These are phyloP conservation scores for Pleurotus eryngii DNA, from an alignment of 768 basidiomycete species.

Conservation along the genomic window DNA sequence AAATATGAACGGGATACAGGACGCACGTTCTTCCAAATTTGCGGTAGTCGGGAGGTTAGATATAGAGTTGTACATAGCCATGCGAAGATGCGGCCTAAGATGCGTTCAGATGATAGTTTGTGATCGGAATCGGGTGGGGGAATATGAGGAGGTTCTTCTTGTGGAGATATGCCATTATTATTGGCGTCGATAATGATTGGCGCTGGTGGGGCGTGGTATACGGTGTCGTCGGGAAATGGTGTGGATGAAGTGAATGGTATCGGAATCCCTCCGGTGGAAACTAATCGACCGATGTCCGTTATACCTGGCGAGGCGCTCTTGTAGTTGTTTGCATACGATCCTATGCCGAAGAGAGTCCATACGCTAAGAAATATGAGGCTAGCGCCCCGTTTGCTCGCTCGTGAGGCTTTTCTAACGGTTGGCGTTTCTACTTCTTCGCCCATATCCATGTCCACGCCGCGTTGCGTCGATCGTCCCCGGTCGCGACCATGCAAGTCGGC, in stretches of 20 bases:
- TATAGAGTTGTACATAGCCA: slow-evolving; percentile 95
- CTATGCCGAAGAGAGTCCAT: slow-evolving; percentile 72
- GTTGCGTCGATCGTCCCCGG: slow-evolving; percentile 45
- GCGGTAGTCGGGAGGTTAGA: slow-evolving; percentile 89
- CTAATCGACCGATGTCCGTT: slow-evolving; percentile 45
- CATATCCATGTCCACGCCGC: slow-evolving; percentile 26
- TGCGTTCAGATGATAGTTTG: slow-evolving; percentile 42
- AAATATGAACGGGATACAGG: background rate
- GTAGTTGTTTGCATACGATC: slow-evolving; percentile 38
- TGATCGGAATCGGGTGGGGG: slow-evolving; percentile 16
- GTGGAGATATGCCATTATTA: background rate
- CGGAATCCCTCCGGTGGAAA: slow-evolving; percentile 24
- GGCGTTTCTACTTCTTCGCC: slow-evolving; percentile 21
- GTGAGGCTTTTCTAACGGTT: slow-evolving; percentile 42
- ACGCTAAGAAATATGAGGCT: slow-evolving; percentile 80
- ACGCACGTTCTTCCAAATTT: slow-evolving; percentile 98
- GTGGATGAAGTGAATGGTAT: slow-evolving; percentile 13
- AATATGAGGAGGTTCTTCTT: slow-evolving; percentile 5
- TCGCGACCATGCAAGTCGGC: slow-evolving; percentile 27
- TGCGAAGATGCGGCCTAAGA: slow-evolving; percentile 88
- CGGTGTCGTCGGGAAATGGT: slow-evolving; percentile 7
- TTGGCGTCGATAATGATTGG: background rate
- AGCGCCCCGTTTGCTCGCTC: slow-evolving; percentile 66
- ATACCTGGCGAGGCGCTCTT: slow-evolving; percentile 23
- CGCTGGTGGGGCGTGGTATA: slow-evolving; percentile 6